These are phyloP conservation scores for Fusarium globosum DNA, from an alignment of 2,329 filamentous ascomycete species.

Conservation along the genomic window DNA sequence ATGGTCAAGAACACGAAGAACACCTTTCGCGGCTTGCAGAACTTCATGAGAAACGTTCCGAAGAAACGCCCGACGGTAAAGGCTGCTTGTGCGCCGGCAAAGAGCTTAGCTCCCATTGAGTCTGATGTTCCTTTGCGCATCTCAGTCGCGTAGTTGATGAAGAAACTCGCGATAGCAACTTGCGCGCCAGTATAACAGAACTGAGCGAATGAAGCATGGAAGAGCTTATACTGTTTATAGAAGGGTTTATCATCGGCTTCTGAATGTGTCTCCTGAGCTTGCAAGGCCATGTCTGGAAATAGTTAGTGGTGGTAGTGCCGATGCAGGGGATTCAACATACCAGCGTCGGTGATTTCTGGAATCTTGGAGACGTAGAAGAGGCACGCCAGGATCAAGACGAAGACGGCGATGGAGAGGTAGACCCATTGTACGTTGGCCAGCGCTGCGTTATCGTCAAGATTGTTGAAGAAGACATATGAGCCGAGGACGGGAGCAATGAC, in stretches of 20 bases:
- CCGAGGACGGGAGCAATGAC: slow-evolving; percentile 78
- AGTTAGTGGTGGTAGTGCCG: slow-evolving; percentile 3
- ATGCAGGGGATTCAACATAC: slow-evolving; percentile 34
- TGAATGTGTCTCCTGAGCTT: slow-evolving; percentile 65
- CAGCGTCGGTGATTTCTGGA: slow-evolving; percentile 73
- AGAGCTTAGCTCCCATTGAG: slow-evolving; percentile 70
- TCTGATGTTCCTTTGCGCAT: slow-evolving; percentile 64
- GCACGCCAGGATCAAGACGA: slow-evolving; percentile 73
- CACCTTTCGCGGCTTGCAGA: slow-evolving; percentile 71
- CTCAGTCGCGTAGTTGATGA: slow-evolving; percentile 78
- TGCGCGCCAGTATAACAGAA: slow-evolving; percentile 84
- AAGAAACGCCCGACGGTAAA: slow-evolving; percentile 80
- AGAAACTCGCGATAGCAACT: slow-evolving; percentile 72
- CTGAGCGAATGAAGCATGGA: slow-evolving; percentile 80
- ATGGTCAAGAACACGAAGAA: slow-evolving; percentile 73
- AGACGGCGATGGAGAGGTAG: slow-evolving; percentile 77
- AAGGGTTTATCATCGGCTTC: slow-evolving; percentile 71
- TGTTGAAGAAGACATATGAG: slow-evolving; percentile 78
- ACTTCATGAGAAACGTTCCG: slow-evolving; percentile 75
- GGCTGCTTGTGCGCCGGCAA: slow-evolving; percentile 78
- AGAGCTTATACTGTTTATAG: slow-evolving; percentile 77
- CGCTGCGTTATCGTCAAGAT: slow-evolving; percentile 65
- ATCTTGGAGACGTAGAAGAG: slow-evolving; percentile 76
- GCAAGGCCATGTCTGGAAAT: slow-evolving; percentile 69
- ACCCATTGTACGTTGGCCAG: slow-evolving; percentile 80